Evolutionary conservation across 2,329 filamentous ascomycete genomes (phyloP), one percentile per base, ranked within the genome.

Genomic region (Fusarium proliferatum): DNA sequence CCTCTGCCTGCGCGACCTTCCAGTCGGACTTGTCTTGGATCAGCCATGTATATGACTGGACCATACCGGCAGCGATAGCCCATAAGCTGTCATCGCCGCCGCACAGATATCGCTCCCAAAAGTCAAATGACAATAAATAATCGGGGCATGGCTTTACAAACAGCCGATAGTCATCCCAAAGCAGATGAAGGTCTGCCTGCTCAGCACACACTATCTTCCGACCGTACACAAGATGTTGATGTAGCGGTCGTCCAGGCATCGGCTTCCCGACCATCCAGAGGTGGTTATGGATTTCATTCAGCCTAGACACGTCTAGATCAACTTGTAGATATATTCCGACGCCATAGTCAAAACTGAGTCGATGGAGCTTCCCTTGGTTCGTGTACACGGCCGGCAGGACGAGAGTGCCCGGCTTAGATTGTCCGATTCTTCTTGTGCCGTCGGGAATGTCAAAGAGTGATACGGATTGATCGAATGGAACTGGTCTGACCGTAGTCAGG

Each of bases 401-500:
- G 9, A 49, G 46, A 17, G 3, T 13, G 2, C 8, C 15, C 3
- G 15, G 28, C 5, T 17, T 23, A 0, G 21, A 13, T 7, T 13
- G 3, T 4, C 12, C 5, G 0, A 17, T 0, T 4, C 0, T 33
- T 5, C 7, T 33, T 7, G 7, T 2, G 3, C 2, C 2, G 0
- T 33, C 9, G 0, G 28, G 46, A 2, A 49, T n/a, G 28, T n/a
- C 15, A 23, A 49, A 33, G 0, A 33, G 3, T 49, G 46, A 49
- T 33, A 49, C 28, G 7, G 46, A 33, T 12, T 17, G 2, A 12
- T 49, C 28, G 10, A 49, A 49, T n/a, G 28, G 46, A 1, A 49
- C 10, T 12, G 21, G 46, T n/a, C 28, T 49, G 1, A 1, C 10
- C 0, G 46, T 49, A 9, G 10, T 17, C 1, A 49, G 10, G 1